Evolutionary conservation across 1,284 basidiomycete genomes (phyloP).

Genomic region (Mycena sp.): DNA sequence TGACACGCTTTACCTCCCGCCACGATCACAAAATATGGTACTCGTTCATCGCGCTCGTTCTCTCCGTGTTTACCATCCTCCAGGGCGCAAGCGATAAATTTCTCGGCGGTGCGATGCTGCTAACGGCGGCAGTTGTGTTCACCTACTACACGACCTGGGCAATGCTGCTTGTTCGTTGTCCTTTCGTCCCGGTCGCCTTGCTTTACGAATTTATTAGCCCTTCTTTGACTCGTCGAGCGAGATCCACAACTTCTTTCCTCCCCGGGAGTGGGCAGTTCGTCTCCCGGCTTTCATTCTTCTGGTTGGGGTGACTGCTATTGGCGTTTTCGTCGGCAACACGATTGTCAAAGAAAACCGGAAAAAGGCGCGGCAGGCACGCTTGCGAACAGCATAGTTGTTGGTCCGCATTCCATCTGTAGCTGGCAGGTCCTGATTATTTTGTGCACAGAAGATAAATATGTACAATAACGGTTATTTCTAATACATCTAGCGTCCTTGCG

Average conservation of each 20-base stretch:
- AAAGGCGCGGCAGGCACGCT: constrained; percentile 65
- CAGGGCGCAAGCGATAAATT: constrained; percentile 87
- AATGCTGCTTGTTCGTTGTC: constrained; percentile 77
- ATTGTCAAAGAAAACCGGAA: constrained; percentile 81
- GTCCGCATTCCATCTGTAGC: constrained; percentile 4
- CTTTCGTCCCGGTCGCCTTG: constrained; percentile 8
- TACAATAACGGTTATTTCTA: constrained; percentile 27
- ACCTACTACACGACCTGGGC: constrained; percentile 94
- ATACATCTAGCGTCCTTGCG: constrained; percentile 30
- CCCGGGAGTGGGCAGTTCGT: constrained; percentile 91
- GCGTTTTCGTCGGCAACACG: constrained; percentile 82
- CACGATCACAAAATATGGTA: constrained; percentile 30
- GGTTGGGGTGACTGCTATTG: constrained; percentile 81
- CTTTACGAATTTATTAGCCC: constrained; percentile 63
- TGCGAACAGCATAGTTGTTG: constrained; percentile 61
- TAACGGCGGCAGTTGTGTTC: constrained; percentile 82
- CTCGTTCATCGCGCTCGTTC: background rate
- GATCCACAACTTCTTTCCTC: constrained; percentile 84
- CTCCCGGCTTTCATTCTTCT: constrained; percentile 87
- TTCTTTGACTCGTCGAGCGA: constrained; percentile 83
- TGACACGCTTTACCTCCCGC: constrained; percentile 9
- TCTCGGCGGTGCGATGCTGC: constrained; percentile 84
- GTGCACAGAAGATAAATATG: constrained; percentile 4
- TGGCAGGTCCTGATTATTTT: constrained; percentile 4
- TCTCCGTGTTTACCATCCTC: constrained; percentile 16